phyloP scores from a whole-genome alignment of 352 stramenopile genomes.

The Elongisporangium undulatum region DNA sequence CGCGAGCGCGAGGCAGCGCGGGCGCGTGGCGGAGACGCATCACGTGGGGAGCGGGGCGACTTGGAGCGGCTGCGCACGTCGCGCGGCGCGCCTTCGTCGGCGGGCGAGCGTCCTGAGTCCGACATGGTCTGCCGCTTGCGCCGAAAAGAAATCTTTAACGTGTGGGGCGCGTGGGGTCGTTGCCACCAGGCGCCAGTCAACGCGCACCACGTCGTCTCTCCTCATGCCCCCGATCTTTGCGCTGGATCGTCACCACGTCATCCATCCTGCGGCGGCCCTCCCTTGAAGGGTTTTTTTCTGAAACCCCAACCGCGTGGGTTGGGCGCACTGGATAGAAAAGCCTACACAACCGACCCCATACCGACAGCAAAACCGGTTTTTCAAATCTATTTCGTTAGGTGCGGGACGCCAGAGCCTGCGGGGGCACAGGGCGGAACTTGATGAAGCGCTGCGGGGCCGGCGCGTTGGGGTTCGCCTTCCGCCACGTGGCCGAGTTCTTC shows the following conservation, averaged over 20 bases:
- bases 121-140: conserved; percentile 18
- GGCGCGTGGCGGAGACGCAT: conserved; percentile 4
- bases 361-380: background rate
- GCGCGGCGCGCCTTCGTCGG: conserved; percentile 2
- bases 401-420: background rate
- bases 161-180: conserved; percentile 7
- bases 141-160: conserved; percentile 6
- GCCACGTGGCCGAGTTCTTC: conserved; percentile 42
- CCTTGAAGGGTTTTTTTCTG: background rate
- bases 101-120: conserved; percentile 25
- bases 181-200: conserved; percentile 18
- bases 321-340: background rate
- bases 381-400: background rate
- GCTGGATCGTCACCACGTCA: background rate
- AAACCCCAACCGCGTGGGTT: background rate
- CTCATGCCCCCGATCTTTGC: background rate
- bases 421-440: conserved; percentile 39
- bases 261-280: background rate
- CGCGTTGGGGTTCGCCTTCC: conserved; percentile 50
- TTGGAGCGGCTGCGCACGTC: conserved; percentile 14
- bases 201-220: conserved; percentile 2
- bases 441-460: conserved; percentile 32
- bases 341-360: background rate
- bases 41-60: conserved; percentile 10
- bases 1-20: conserved; percentile 29